Conservation (phyloP, 225 moss, liverwort and hornwort genomes). For the Rhytidiadelphus loreus region DNA sequence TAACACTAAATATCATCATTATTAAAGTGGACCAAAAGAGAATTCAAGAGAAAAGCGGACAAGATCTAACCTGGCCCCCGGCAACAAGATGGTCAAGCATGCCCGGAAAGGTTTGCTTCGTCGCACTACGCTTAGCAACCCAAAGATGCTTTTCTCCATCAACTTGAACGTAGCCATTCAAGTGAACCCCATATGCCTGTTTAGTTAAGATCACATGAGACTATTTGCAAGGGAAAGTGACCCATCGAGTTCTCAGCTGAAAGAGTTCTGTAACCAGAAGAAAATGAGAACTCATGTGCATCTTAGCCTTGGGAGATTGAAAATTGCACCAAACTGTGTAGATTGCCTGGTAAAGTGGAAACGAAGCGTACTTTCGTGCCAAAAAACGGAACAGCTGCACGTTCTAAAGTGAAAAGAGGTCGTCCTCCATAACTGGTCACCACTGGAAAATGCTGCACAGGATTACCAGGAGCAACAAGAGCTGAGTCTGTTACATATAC, state of each 20-base stretch:
- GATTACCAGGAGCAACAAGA: neutral
- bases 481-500: neutral
- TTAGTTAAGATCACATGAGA: neutral
- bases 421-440: conserved; percentile 51
- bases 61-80: conserved; percentile 71
- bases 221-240: neutral
- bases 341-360: neutral
- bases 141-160: conserved; percentile 69
- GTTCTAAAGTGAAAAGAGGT: conserved; percentile 66
- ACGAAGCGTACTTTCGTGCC: conserved; percentile 62
- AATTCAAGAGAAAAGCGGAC: neutral
- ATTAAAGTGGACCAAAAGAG: neutral
- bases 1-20: neutral
- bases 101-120: conserved; percentile 79
- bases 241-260: neutral
- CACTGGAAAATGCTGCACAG: conserved; percentile 68
- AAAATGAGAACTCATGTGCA: neutral
- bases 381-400: conserved; percentile 76
- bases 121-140: conserved; percentile 77
- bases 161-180: conserved; percentile 76
- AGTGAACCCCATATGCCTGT: conserved; percentile 85
- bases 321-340: neutral
- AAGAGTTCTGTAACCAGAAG: neutral
- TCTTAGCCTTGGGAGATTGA: neutral
- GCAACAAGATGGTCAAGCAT: conserved; percentile 89